A percentile compares a stretch with the other conserved stretches of the same genome.
Conservation (phyloP, 352 stramenopile species). For the Phytophthora sojae region DNA sequence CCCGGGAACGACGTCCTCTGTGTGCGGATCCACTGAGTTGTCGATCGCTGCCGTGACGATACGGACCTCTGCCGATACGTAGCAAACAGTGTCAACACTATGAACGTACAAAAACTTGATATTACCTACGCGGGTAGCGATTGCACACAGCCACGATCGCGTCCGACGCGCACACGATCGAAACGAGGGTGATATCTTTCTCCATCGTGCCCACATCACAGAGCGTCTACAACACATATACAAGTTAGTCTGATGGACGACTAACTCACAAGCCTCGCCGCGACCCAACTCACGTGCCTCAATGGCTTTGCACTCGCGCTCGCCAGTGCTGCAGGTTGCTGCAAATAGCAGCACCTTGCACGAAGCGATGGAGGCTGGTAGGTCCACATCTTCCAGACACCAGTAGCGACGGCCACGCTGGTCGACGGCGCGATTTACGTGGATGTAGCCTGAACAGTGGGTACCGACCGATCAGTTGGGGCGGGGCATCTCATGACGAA, state of each 20-base stretch:
- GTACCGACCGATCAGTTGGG: background rate
- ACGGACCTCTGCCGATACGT: constrained; percentile 8
- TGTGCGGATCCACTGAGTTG: background rate
- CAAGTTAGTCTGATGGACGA: background rate
- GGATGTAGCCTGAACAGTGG: background rate
- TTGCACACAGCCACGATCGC: constrained; percentile 2
- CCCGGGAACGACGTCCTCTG: background rate
- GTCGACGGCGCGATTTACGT: background rate
- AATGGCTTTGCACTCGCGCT: constrained; percentile 12
- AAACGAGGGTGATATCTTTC: constrained; percentile 10
- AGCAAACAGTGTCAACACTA: background rate
- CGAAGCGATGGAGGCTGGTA: background rate
- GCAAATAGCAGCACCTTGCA: constrained; percentile 1
- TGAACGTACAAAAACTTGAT: background rate
- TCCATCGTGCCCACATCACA: background rate
- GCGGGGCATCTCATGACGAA: background rate
- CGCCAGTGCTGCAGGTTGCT: constrained; percentile 1
- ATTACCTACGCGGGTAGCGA: constrained; percentile 3
- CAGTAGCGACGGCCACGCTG: constrained; percentile 1
- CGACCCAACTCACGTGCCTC: background rate
- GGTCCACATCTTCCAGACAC: background rate
- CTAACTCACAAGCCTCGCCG: background rate
- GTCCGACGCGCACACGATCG: constrained; percentile 10
- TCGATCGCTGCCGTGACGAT: constrained; percentile 11
- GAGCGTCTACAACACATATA: background rate